Evolutionary conservation across 2,329 filamentous ascomycete species (phyloP).

Genomic region (Clonostachys sp.): DNA sequence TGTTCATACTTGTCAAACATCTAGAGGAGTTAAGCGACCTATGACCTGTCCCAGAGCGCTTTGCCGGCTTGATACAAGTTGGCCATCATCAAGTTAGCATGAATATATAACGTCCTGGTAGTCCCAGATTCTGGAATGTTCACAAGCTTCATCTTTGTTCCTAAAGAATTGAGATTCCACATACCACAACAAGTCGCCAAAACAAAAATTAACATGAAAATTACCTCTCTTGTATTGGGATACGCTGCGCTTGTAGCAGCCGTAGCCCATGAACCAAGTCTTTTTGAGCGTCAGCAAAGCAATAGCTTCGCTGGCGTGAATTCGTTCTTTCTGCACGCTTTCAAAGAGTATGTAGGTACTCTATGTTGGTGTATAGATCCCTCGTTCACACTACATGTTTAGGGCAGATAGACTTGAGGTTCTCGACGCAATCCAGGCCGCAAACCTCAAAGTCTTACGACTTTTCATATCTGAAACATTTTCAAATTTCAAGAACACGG

Average conservation of each 20-base stretch:
- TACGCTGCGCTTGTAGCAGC: not conserved
- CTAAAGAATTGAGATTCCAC: too few relatives aligned
- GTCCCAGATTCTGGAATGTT: too few relatives aligned
- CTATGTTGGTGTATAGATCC: not conserved
- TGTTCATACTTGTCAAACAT: too few relatives aligned
- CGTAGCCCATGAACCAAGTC: not conserved
- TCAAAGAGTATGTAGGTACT: constrained; percentile 1
- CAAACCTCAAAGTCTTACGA: constrained; percentile 1
- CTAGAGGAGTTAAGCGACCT: too few relatives aligned
- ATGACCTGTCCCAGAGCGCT: too few relatives aligned
- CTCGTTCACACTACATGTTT: not conserved
- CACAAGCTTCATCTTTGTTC: too few relatives aligned
- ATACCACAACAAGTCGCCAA: not conserved
- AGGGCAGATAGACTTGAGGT: constrained; percentile 1
- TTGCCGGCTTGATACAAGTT: too few relatives aligned
- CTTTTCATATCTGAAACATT: constrained; percentile 4
- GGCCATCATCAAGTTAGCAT: too few relatives aligned
- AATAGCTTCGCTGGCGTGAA: constrained; percentile 2
- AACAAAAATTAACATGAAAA: not conserved
- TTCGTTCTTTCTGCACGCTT: constrained; percentile 2
- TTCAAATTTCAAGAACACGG: not conserved
- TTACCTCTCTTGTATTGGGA: not conserved
- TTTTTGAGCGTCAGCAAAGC: not conserved
- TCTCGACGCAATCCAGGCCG: constrained; percentile 1
- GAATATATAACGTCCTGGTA: too few relatives aligned